Evolutionary conservation across 192 early-diverging fungal genomes (phyloP).

Genomic region (Martensiomyces pterosporus): DNA sequence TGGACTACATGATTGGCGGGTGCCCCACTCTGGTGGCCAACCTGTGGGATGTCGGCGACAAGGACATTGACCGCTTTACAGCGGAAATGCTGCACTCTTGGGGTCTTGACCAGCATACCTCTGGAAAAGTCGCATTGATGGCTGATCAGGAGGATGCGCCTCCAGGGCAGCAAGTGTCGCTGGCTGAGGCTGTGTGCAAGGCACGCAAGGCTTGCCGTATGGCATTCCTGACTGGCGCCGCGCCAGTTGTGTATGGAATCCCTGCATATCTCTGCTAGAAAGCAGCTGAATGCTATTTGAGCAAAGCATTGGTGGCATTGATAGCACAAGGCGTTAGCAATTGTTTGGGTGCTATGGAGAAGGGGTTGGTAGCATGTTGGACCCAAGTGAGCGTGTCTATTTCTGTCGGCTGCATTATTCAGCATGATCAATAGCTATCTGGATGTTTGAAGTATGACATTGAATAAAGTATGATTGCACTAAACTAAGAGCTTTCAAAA

Average conservation of each 20-base stretch:
- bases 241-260: slow-evolving; percentile 91
- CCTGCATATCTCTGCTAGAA: slow-evolving; percentile 63
- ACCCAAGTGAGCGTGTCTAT: too few species aligned
- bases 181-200: slow-evolving; percentile 70
- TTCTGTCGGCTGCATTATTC: too few species aligned
- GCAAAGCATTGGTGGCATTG: too few species aligned
- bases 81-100: slow-evolving; percentile 64
- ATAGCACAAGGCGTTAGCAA: too few species aligned
- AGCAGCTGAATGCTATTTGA: too few species aligned
- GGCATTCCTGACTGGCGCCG: slow-evolving; percentile 84
- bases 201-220: slow-evolving; percentile 72
- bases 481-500: too few species aligned
- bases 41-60: slow-evolving; percentile 98
- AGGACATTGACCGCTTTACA: slow-evolving; percentile 89
- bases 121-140: slow-evolving; percentile 9
- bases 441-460: too few species aligned
- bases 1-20: slow-evolving; percentile 83
- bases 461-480: too few species aligned
- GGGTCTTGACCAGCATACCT: slow-evolving; percentile 55
- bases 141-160: background rate
- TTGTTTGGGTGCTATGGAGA: too few species aligned
- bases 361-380: too few species aligned
- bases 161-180: slow-evolving; percentile 38
- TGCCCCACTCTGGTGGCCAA: slow-evolving; percentile 86
- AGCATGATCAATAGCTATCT: too few species aligned